Percentiles rank a stretch among this genome's conserved stretches.
These are phyloP conservation scores for Penicillium silybi DNA, from an alignment of 495 filamentous ascomycete genomes.

Conservation along the genomic window DNA sequence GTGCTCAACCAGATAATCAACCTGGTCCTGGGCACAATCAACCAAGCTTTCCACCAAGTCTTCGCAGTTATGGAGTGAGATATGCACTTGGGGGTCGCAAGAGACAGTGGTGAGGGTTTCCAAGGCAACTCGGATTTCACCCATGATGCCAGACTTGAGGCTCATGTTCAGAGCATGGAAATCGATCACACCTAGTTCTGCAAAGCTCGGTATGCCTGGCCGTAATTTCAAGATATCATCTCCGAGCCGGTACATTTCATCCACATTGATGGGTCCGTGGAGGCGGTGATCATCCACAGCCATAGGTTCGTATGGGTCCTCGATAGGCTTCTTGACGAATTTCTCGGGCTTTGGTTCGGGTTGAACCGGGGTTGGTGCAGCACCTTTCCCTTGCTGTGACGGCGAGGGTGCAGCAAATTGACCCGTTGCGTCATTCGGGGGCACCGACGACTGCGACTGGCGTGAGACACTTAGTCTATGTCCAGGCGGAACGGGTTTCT, in stretches of 20 bases:
- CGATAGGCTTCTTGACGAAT: slow-evolving; percentile 41
- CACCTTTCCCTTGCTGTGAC: slow-evolving; percentile 33
- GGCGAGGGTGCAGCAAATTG: slow-evolving; percentile 34
- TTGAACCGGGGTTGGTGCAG: slow-evolving; percentile 40
- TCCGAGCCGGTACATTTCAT: slow-evolving; percentile 57
- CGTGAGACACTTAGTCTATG: slow-evolving; percentile 37
- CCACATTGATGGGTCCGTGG: slow-evolving; percentile 63
- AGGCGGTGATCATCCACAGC: slow-evolving; percentile 50
- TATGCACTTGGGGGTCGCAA: slow-evolving; percentile 53
- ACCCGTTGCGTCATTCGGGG: slow-evolving; percentile 28
- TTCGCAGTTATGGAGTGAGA: slow-evolving; percentile 72
- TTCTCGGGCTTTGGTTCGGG: slow-evolving; percentile 46
- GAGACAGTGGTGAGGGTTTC: slow-evolving; percentile 77
- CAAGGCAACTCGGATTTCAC: slow-evolving; percentile 81
- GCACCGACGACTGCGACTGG: slow-evolving; percentile 34
- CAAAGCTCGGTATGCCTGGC: slow-evolving; percentile 68
- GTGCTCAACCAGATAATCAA: slow-evolving; percentile 73
- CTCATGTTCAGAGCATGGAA: slow-evolving; percentile 88
- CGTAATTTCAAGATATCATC: slow-evolving; percentile 58
- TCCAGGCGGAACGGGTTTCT: slow-evolving; percentile 34
- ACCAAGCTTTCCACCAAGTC: slow-evolving; percentile 84
- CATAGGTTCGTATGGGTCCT: slow-evolving; percentile 54
- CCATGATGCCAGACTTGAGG: slow-evolving; percentile 85
- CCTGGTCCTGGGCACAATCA: slow-evolving; percentile 86
- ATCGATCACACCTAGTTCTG: slow-evolving; percentile 82